Base-by-base conservation (phyloP, 2,329 filamentous ascomycete genomes). In the Botrytis tulipae region DNA sequence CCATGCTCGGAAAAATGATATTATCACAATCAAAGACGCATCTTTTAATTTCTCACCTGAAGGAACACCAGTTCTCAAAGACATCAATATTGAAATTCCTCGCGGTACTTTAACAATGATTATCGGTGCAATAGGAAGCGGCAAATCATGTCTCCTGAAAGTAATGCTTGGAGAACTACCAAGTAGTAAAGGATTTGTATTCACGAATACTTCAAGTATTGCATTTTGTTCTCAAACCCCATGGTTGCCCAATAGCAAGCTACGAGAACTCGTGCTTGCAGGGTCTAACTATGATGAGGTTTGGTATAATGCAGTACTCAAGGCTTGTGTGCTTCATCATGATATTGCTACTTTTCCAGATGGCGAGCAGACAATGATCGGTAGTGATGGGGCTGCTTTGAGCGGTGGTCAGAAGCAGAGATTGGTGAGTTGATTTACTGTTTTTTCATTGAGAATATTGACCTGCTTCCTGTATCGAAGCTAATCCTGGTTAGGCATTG, bases 201-300 rank as follows among this genome's bases (percentile, higher is more conserved):
- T 73, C 18, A 37, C 75, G n/a, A 60, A 35, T 14, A 62, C 73
- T 10, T 69, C 57, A 7, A 70, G 70, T 3, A 68, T 84, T 20
- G 83, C 82, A 0, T 86, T 83, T 75, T 85, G 84, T 71, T 82
- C 82, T 62, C 85, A 87, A 70, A 79, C 78, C 0, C 82, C 84
- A 0, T 87, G 84, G 84, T 79, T 85, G 2, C 80, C 80, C 6
- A 86, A 86, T 73, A 79, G 76, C 2, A 82, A 81, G 0, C 76
- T 86, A n/a, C 79, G 79, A 12, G 75, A 83, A 0, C 83, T 83
- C 51, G 84, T 87, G 8, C 73, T 83, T 0, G 84, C 82, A 0
- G 71, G 73, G 20, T 77, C 77, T 0, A 63, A 70, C 20, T 76
- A 76, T 54, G 79, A 83, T 63, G 75, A 76, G 10, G 73, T 71